phyloP scores from a whole-genome alignment of 306 rosid genomes.

The Dryas alaskensis region DNA sequence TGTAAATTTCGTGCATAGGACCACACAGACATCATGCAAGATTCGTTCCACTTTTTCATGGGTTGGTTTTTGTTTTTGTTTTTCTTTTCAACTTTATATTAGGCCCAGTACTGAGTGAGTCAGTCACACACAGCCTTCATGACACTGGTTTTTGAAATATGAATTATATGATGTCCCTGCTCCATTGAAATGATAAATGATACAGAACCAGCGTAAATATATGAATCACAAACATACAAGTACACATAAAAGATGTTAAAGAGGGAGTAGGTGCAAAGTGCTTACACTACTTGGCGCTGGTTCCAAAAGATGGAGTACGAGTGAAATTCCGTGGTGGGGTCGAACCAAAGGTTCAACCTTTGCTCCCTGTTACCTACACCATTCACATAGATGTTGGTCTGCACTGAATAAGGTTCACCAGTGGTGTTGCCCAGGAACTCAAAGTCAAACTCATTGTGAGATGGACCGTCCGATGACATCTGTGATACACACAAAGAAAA shows the following conservation, averaged over 20 bases:
- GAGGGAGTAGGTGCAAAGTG: not conserved
- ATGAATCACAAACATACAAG: too few relatives aligned
- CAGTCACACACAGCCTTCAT: not conserved
- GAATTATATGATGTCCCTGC: not conserved
- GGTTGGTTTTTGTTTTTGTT: slow-evolving; percentile 12
- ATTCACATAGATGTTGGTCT: slow-evolving; percentile 82
- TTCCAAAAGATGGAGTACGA: slow-evolving; percentile 82
- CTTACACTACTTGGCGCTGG: slow-evolving; percentile 92
- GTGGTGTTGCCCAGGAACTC: slow-evolving; percentile 89
- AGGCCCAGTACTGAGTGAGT: not conserved
- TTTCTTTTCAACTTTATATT: not conserved
- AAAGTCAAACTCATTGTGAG: slow-evolving; percentile 85
- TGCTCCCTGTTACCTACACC: slow-evolving; percentile 93
- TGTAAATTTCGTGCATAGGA: not conserved
- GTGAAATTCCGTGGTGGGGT: slow-evolving; percentile 79
- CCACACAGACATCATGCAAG: slow-evolving; percentile 28
- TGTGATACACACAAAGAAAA: slow-evolving; percentile 1
- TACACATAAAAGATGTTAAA: not conserved
- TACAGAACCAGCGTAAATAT: too few relatives aligned
- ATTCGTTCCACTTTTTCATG: slow-evolving; percentile 37
- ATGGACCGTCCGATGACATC: slow-evolving; percentile 94
- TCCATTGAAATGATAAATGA: too few relatives aligned
- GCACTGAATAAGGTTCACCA: slow-evolving; percentile 88
- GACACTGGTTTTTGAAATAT: not conserved
- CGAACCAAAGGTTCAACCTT: slow-evolving; percentile 90